Evolutionary conservation across 1,139 yeast species (phyloP).

Genomic region (Yarrowia galli): DNA sequence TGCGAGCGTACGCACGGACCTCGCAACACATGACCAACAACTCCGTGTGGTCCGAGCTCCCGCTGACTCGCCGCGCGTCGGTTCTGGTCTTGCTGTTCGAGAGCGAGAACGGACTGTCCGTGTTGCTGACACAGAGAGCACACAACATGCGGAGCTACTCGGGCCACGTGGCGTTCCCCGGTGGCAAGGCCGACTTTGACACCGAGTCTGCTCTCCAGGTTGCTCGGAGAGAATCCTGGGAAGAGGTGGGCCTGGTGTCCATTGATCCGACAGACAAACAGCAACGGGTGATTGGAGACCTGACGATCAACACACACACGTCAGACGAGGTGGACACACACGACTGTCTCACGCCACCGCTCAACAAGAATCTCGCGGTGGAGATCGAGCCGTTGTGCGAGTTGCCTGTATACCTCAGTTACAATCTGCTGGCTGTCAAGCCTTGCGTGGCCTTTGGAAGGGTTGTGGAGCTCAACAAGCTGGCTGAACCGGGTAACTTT

Average conservation of each 20-base stretch:
- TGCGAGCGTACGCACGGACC: constrained; percentile 26
- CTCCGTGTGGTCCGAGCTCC: constrained; percentile 63
- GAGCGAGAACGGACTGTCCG: constrained; percentile 59
- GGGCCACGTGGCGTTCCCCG: constrained; percentile 90
- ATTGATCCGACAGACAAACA: constrained; percentile 6
- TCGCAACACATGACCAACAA: constrained; percentile 23
- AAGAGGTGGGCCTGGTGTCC: constrained; percentile 75
- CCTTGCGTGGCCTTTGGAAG: constrained; percentile 77
- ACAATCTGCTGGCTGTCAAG: constrained; percentile 80
- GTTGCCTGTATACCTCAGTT: constrained; percentile 76
- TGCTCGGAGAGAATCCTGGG: constrained; percentile 82
- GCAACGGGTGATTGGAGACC: constrained; percentile 23
- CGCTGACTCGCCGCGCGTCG: constrained; percentile 71
- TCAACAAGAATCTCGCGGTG: constrained; percentile 56
- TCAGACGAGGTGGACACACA: constrained; percentile 8
- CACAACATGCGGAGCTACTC: constrained; percentile 73
- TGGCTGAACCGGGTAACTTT: constrained; percentile 39
- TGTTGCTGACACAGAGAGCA: constrained; percentile 78
- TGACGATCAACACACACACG: constrained; percentile 24
- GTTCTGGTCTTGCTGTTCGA: constrained; percentile 79
- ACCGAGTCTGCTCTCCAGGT: constrained; percentile 73
- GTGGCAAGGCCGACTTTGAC: constrained; percentile 58
- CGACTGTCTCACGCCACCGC: constrained; percentile 38
- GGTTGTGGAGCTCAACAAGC: constrained; percentile 43
- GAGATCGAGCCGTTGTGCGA: constrained; percentile 61